phyloP scores from a whole-genome alignment of 208 protist genomes.

The Acanthamoeba royreba region DNA sequence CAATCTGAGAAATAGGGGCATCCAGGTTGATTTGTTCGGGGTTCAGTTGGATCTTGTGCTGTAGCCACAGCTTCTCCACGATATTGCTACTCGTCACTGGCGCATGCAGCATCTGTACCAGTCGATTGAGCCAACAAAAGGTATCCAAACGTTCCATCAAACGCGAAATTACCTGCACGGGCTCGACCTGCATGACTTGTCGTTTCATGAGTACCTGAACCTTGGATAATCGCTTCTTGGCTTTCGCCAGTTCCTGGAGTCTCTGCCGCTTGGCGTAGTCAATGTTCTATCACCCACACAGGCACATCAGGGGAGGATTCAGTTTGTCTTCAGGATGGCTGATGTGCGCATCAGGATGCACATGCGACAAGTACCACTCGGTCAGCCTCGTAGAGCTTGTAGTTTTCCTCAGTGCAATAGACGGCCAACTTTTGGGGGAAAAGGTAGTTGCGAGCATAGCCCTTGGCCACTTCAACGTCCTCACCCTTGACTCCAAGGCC shows the following conservation, averaged over 20 bases:
- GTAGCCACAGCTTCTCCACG: slow-evolving; percentile 4
- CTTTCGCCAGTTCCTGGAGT: neutral
- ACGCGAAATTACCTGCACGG: neutral
- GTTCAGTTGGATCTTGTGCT: slow-evolving; percentile 15
- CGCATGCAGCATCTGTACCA: neutral
- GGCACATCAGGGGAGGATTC: too few species aligned
- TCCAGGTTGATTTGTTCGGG: neutral
- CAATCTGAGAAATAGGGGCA: neutral
- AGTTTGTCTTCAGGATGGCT: too few species aligned
- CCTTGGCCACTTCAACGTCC: neutral
- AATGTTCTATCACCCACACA: neutral
- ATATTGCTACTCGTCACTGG: neutral
- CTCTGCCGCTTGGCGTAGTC: neutral
- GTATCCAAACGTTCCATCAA: neutral
- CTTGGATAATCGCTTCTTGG: slow-evolving; percentile 1
- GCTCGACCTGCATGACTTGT: neutral
- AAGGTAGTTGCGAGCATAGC: neutral
- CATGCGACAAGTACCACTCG: neutral
- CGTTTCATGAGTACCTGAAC: neutral
- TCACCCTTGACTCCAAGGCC: neutral
- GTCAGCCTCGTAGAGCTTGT: neutral
- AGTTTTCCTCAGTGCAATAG: neutral
- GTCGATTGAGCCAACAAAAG: too few species aligned
- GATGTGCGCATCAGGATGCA: neutral
- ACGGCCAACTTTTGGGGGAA: neutral